A percentile compares a stretch with the other conserved stretches of the same genome.
Conservation (phyloP, 2,329 filamentous ascomycete genomes). For the Lizonia empirigonia region DNA sequence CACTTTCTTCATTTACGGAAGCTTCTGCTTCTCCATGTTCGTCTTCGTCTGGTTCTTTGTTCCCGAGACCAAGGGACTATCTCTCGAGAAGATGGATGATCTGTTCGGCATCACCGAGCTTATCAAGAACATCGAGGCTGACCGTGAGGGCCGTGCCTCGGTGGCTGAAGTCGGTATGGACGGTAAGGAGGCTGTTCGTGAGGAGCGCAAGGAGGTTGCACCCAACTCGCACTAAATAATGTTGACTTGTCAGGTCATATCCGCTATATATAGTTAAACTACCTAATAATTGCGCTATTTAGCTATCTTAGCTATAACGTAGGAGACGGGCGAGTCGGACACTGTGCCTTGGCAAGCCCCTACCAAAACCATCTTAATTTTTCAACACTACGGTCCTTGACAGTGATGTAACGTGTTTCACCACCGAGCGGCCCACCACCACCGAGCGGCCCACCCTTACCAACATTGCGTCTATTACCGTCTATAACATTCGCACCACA, state of each 20-base stretch:
- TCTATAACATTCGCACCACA: no score
- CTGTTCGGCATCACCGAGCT: slow-evolving; percentile 66
- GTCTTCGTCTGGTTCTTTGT: slow-evolving; percentile 70
- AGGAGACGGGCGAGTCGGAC: no score
- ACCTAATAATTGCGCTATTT: no score
- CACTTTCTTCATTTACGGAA: slow-evolving; percentile 72
- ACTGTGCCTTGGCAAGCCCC: no score
- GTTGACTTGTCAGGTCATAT: neutral
- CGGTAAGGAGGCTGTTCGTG: slow-evolving; percentile 33
- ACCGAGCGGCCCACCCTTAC: no score
- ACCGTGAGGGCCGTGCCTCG: slow-evolving; percentile 33
- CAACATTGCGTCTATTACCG: no score
- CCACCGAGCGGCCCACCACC: no score
- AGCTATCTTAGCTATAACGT: no score
- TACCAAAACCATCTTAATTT: no score
- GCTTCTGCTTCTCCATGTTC: slow-evolving; percentile 69
- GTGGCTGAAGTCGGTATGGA: slow-evolving; percentile 37
- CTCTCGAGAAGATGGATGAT: slow-evolving; percentile 69
- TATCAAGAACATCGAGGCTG: slow-evolving; percentile 43
- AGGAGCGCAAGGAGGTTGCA: slow-evolving; percentile 37
- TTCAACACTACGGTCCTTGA: no score
- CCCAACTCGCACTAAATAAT: neutral
- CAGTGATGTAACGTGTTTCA: no score
- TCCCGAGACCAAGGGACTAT: slow-evolving; percentile 73
- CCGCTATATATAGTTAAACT: no score